These are phyloP conservation scores for Sisymbrium altissimum DNA, from an alignment of 345 rosid species.

Conservation along the genomic window DNA sequence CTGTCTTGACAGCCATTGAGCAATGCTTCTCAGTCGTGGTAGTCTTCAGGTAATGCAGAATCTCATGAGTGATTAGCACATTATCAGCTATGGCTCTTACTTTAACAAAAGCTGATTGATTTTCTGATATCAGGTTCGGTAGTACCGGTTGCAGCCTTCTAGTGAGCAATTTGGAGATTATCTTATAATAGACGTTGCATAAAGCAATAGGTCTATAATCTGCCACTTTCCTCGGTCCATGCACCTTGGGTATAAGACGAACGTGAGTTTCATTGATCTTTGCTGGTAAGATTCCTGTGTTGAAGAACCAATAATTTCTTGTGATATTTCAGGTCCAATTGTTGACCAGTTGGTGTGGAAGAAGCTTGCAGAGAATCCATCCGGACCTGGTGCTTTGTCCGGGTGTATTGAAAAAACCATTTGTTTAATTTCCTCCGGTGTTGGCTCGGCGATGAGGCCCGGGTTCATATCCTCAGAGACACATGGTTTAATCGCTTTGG, in stretches of 20 bases:
- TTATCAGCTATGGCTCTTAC: background rate
- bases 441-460: rapidly evolving
- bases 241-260: background rate
- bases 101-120: too few species aligned
- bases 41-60: too few species aligned
- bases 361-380: background rate
- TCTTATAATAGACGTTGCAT: background rate
- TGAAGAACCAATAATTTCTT: background rate
- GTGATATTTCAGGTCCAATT: rapidly evolving
- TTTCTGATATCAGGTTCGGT: too few species aligned
- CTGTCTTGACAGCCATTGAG: too few species aligned
- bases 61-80: background rate
- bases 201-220: background rate
- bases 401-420: background rate
- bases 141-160: background rate
- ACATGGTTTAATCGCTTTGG: rapidly evolving
- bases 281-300: rapidly evolving
- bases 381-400: background rate
- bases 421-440: background rate
- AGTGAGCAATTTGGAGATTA: background rate
- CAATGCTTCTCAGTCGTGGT: too few species aligned
- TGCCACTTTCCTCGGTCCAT: background rate
- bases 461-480: rapidly evolving
- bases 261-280: background rate
- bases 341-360: background rate